These are phyloP conservation scores for Solanum megistacrolobum DNA, from an alignment of 257 asterid species.

Conservation along the genomic window DNA sequence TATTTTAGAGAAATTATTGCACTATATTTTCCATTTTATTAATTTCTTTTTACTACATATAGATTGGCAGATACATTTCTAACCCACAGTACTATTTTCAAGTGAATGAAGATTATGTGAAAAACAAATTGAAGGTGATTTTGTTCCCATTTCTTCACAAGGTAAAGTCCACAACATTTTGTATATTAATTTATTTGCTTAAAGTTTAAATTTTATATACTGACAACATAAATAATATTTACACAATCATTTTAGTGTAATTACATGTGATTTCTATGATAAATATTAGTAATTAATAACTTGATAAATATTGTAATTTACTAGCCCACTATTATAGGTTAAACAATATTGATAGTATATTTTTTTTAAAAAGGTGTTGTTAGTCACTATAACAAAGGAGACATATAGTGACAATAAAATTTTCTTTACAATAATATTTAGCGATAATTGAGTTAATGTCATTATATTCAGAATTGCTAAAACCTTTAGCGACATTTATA, in stretches of 20 bases:
- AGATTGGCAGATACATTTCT: slow-evolving; percentile 19
- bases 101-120: slow-evolving; percentile 17
- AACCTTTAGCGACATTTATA: too few relatives aligned
- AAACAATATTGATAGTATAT: not conserved
- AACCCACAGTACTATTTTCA: slow-evolving; percentile 20
- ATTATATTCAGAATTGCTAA: too few relatives aligned
- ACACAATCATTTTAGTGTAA: not conserved
- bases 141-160: slow-evolving; percentile 19
- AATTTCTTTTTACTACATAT: not conserved
- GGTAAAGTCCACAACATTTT: slow-evolving; percentile 1
- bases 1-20: not conserved
- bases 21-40: not conserved
- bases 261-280: not conserved
- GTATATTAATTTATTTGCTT: not conserved
- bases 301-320: not conserved
- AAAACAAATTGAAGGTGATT: slow-evolving; percentile 19
- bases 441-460: too few relatives aligned
- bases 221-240: too few relatives aligned
- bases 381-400: not conserved
- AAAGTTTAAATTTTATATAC: not conserved
- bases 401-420: not conserved
- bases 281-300: not conserved
- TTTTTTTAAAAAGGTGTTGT: not conserved
- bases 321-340: not conserved
- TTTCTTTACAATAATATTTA: too few relatives aligned